Base-by-base conservation (phyloP, 2,329 filamentous ascomycete genomes). In the Nigrospora sphaerica region DNA sequence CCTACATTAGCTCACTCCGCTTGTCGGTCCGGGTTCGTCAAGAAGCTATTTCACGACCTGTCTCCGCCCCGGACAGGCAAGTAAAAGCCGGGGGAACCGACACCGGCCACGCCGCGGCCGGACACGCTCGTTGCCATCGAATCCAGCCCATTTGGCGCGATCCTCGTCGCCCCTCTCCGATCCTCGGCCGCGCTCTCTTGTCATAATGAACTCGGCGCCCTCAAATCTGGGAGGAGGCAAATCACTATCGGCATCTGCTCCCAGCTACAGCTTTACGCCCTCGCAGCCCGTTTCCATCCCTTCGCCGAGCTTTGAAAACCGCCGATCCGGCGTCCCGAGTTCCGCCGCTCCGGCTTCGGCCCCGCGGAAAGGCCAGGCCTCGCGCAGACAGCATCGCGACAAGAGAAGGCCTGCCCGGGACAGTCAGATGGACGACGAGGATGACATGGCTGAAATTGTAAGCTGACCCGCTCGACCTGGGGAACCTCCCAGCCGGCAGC, bases 361-460 rank as follows among this genome's bases (percentile, higher is more conserved):
- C 41, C 80, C 87, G 44, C 80, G 91, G 57, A 95, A 88, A 66
- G 81, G 77, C 45, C 92, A 97, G 69, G 73, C 72, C 39, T 74
- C 78, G 45, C 86, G 85, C 65, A 91, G 85, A 63, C 89, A 93
- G 66, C 89, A 96, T 70, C 90, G 88, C 63, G 81, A 81, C 53
- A 86, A 90, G 60, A 85, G 84, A 59, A 83, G 84, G 60, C 86
- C 89, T 41, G 74, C 78, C 47, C 48, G 48, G 39, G 50, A 60
- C 16, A 62, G 65, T 35, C 59, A 67, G 41, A 72, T 85, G 55
- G 78, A 85, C 62, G 83, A 91, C 71, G 90, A 95, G 71, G 90
- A 95, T 78, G 81, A 81, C 58, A 84, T 95, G 79, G 89, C 83
- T 54, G 90, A 96, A 72, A 75, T 91, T 23, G 61, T 70, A 66